Evolutionary conservation across 1,284 basidiomycete species (phyloP), one percentile per base, ranked within the genome.

Genomic region (Phylloporus gajari): DNA sequence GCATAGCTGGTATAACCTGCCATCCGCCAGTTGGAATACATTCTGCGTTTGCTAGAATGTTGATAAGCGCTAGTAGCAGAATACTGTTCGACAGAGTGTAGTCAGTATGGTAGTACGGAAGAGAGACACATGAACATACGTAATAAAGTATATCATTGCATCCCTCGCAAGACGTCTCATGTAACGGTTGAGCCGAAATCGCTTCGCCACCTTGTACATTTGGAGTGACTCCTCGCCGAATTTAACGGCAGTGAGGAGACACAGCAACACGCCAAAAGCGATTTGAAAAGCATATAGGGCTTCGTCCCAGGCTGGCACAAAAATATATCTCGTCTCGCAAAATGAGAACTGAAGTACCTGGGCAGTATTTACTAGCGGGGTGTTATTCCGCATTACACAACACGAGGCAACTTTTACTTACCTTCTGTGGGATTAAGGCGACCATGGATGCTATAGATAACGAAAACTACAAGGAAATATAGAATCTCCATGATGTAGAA

Each of bases 151-250:
- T 13, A 63, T 21, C 38, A 68, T 42, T n/a, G 60, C 38, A 7
- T 68, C 67, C 38, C 32, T 62, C 27, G 15, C 48, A 13, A 68
- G 48, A 42, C n/a, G 46, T 23, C 13, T 30, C n/a, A 68, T 40
- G 67, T 68, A 68, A 27, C 60, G 60, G 30, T 40, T 62, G 12
- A 30, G 67, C 19, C 53, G 60, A 21, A 61, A 62, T 6, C 12
- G 48, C 38, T 68, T 62, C 12, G 46, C 42, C 21, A 40, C n/a
- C 15, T 38, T 63, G 60, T 68, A 68, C 67, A 62, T 68, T 17
- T 53, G 38, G 38, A 63, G 27, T 6, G 48, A 44, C 38, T 27
- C 46, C 2, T 9, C 25, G 48, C 62, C 9, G 27, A 48, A 42
- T 56, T n/a, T 35, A 13, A 32, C 30, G 35, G 48, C 30, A 15